A percentile compares a stretch with the other conserved stretches of the same genome.
These are phyloP conservation scores for Dicorynia guianensis DNA, from an alignment of 306 rosid species.

Conservation along the genomic window DNA sequence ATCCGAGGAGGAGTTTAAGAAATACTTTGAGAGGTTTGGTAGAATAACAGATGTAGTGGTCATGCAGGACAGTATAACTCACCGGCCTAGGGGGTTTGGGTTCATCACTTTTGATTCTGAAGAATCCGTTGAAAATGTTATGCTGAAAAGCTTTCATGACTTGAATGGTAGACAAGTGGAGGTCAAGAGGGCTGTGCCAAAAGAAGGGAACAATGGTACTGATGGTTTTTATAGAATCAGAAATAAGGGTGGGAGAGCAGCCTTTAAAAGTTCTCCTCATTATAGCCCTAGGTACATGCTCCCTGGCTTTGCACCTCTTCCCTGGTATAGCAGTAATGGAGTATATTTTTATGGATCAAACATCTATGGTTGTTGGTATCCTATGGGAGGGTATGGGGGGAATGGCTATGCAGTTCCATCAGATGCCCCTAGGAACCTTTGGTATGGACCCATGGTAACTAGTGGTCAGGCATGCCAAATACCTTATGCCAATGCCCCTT, in stretches of 20 bases:
- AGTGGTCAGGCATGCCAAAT: conserved; percentile 50
- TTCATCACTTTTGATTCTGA: conserved; percentile 79
- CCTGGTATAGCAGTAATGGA: conserved; percentile 50
- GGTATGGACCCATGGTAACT: conserved; percentile 54
- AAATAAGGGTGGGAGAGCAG: conserved; percentile 52
- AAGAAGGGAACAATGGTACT: conserved; percentile 51
- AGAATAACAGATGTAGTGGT: conserved; percentile 80
- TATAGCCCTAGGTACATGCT: conserved; percentile 40
- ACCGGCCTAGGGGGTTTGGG: conserved; percentile 88
- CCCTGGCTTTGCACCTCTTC: conserved; percentile 50
- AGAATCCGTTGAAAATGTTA: conserved; percentile 71
- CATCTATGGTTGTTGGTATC: conserved; percentile 62
- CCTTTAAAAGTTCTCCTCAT: conserved; percentile 39
- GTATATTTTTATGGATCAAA: conserved; percentile 48
- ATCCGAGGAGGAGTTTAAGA: conserved; percentile 71
- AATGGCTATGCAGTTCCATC: conserved; percentile 57
- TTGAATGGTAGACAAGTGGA: conserved; percentile 80
- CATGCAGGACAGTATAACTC: conserved; percentile 78
- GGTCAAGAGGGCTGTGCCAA: conserved; percentile 92
- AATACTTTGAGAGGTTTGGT: conserved; percentile 80
- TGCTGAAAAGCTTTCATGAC: conserved; percentile 69
- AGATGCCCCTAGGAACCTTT: conserved; percentile 45
- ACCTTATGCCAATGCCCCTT: conserved; percentile 47
- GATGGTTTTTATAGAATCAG: conserved; percentile 50
- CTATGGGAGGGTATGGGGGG: conserved; percentile 57